These are phyloP conservation scores for Yamadazyma sp. DNA, from an alignment of 1,139 yeast species.

Conservation along the genomic window DNA sequence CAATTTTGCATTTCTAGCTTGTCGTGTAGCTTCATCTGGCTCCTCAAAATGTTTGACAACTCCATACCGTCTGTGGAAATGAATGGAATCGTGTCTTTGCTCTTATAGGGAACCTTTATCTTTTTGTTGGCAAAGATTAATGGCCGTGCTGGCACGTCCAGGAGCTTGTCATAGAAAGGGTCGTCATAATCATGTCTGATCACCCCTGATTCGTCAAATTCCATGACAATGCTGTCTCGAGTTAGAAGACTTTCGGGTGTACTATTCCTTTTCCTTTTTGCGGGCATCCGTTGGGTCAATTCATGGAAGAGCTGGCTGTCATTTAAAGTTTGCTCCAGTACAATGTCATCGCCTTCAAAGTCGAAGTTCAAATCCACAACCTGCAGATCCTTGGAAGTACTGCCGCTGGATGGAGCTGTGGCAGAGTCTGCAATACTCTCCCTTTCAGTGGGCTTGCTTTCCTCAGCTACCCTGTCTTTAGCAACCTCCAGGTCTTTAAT, in stretches of 20 bases:
- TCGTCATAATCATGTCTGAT: constrained; percentile 56
- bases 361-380: not conserved
- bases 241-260: constrained; percentile 6
- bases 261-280: not conserved
- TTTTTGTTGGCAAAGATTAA: constrained; percentile 67
- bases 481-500: not conserved
- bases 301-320: constrained; percentile 9
- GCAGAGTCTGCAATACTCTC: no score
- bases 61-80: constrained; percentile 5
- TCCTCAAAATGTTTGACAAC: constrained; percentile 6
- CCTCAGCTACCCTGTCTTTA: not conserved
- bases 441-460: no score
- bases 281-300: constrained; percentile 7
- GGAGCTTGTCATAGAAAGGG: constrained; percentile 59
- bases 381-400: no score
- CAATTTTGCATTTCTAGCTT: constrained; percentile 17
- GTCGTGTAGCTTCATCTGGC: not conserved
- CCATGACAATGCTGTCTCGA: constrained; percentile 26
- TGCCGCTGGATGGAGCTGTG: no score
- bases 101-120: constrained; percentile 39
- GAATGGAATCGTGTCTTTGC: constrained; percentile 6
- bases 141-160: constrained; percentile 55
- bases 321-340: constrained; percentile 4
- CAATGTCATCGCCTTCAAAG: constrained; percentile 7
- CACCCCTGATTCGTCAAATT: constrained; percentile 45